Conservation (phyloP, 768 basidiomycete species). For the Hemileccinum rubropunctum region DNA sequence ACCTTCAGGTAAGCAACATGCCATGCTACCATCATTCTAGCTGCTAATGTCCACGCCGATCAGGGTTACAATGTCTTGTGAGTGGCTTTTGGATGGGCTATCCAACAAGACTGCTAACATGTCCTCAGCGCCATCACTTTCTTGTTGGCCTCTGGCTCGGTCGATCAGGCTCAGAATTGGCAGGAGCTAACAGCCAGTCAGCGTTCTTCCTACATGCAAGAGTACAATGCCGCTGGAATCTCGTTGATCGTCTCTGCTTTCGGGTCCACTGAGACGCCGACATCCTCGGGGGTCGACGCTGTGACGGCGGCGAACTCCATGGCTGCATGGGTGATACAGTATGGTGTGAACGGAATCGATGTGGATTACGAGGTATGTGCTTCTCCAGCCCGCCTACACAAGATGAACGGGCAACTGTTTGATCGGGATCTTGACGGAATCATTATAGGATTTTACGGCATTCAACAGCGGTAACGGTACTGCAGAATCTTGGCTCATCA, state of each 20-base stretch:
- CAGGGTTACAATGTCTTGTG: conserved; percentile 39
- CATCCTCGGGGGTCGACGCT: conserved; percentile 39
- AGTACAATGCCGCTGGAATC: conserved; percentile 56
- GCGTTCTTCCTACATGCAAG: conserved; percentile 40
- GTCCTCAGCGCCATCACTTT: conserved; percentile 39
- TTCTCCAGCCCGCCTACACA: neutral
- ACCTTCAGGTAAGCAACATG: conserved; percentile 37
- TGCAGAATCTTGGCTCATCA: conserved; percentile 35
- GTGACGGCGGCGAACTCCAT: conserved; percentile 39
- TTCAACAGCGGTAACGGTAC: conserved; percentile 35
- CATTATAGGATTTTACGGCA: conserved; percentile 34
- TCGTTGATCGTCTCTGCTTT: conserved; percentile 57
- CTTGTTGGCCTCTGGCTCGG: conserved; percentile 39
- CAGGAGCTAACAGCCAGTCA: conserved; percentile 35
- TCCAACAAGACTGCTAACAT: neutral
- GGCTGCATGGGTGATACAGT: conserved; percentile 45
- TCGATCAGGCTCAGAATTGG: conserved; percentile 48
- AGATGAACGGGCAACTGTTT: neutral
- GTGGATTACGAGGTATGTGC: conserved; percentile 47
- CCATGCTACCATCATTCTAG: neutral
- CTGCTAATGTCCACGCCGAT: neutral
- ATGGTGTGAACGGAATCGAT: conserved; percentile 51
- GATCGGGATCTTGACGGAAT: neutral
- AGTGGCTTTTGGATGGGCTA: neutral
- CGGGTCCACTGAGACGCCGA: conserved; percentile 43